Conservation (phyloP, 345 rosid genomes). For the Syzygium oleosum region DNA sequence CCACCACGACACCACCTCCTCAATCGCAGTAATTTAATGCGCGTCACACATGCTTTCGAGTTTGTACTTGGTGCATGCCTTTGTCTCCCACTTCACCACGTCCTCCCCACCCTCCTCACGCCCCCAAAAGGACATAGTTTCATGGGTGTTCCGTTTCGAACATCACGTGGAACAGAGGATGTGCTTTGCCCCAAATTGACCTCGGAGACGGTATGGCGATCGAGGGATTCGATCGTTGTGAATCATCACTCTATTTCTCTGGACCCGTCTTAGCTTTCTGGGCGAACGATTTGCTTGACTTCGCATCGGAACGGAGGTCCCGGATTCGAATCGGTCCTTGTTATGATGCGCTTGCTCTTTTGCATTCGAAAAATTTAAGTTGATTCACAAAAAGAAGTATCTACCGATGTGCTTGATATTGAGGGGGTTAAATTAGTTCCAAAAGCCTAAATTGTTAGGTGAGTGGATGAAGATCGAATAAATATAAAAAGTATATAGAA, state of each 20-base stretch:
- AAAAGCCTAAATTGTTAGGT: not conserved
- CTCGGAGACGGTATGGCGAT: not conserved
- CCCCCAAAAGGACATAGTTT: not conserved
- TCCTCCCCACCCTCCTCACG: not conserved
- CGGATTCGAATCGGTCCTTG: too few relatives aligned
- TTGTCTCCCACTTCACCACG: conserved; percentile 18
- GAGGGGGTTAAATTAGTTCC: not conserved
- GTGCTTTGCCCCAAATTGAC: not conserved
- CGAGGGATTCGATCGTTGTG: not conserved
- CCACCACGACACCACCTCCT: not conserved
- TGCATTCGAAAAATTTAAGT: not conserved
- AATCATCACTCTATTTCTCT: not conserved
- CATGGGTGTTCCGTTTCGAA: not conserved
- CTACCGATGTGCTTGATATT: not conserved
- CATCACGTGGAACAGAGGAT: not conserved
- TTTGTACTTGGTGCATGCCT: conserved; percentile 14
- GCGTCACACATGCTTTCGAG: not conserved
- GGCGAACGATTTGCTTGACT: not conserved
- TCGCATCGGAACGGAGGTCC: not conserved
- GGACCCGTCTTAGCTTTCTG: not conserved
- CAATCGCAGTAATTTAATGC: not conserved
- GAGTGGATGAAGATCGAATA: not conserved
- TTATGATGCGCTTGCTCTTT: too few relatives aligned
- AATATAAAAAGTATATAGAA: not conserved
- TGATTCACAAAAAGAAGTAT: not conserved